Evolutionary conservation across 2,329 filamentous ascomycete genomes (phyloP).

Genomic region (Rhinocladiella similis): DNA sequence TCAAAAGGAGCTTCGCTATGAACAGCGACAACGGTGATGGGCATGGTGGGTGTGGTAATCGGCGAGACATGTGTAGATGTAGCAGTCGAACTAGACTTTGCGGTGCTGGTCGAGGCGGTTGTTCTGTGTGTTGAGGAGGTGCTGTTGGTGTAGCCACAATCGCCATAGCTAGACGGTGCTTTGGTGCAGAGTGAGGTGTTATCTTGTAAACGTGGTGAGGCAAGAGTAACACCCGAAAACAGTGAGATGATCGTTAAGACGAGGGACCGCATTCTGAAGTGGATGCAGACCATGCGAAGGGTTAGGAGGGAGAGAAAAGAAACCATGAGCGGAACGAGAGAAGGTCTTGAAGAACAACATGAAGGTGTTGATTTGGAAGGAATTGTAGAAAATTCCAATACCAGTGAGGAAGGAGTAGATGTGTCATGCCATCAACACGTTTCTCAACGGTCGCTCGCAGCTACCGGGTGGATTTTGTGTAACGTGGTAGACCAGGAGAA

Average conservation of each 20-base stretch:
- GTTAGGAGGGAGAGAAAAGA: neutral
- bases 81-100: conserved; percentile 10
- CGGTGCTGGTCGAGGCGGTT: conserved; percentile 13
- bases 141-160: conserved; percentile 5
- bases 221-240: neutral
- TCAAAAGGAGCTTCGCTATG: conserved; percentile 54
- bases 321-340: neutral
- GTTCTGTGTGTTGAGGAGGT: conserved; percentile 7
- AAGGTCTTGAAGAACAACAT: neutral
- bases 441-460: conserved; percentile 12
- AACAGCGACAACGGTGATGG: conserved; percentile 47
- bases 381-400: conserved; percentile 2
- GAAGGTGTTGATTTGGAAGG: neutral
- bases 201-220: neutral
- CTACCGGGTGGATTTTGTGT: conserved; percentile 9
- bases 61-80: conserved; percentile 4
- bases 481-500: neutral
- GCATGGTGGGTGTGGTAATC: conserved; percentile 21
- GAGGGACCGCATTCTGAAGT: neutral
- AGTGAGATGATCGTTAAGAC: too few species aligned
- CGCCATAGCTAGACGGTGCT: neutral
- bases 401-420: neutral
- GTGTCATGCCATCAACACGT: neutral
- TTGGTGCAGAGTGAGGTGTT: neutral
- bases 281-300: neutral